These are phyloP conservation scores for Aureobasidium sp. DNA, from an alignment of 2,329 filamentous ascomycete genomes.

Conservation along the genomic window DNA sequence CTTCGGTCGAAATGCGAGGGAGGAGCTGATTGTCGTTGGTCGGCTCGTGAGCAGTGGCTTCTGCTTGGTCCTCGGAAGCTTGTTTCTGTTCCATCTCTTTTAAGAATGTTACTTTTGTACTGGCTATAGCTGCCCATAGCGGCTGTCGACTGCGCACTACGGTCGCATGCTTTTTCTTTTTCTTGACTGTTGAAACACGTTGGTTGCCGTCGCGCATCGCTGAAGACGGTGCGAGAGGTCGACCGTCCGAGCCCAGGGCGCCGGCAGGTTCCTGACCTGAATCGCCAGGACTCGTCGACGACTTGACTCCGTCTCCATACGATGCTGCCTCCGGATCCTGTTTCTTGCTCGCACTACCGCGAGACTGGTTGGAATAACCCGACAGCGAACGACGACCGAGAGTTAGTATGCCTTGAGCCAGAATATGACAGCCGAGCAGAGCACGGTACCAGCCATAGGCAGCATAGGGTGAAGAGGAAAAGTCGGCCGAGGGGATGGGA, in stretches of 20 bases:
- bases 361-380: conserved; percentile 5
- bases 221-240: conserved; percentile 45
- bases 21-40: conserved; percentile 2
- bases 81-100: conserved; percentile 72
- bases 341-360: conserved; percentile 9
- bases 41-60: conserved; percentile 53
- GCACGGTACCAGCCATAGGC: conserved; percentile 62
- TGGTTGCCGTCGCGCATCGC: conserved; percentile 48
- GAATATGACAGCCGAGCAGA: conserved; percentile 65
- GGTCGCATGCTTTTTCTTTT: conserved; percentile 83
- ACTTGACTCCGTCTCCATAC: conserved; percentile 7
- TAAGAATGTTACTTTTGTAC: conserved; percentile 92
- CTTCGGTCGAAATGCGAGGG: conserved; percentile 33
- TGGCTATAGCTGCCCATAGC: conserved; percentile 88
- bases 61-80: conserved; percentile 63
- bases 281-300: conserved; percentile 25
- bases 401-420: conserved; percentile 65
- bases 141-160: conserved; percentile 86
- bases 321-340: conserved; percentile 55
- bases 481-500: conserved; percentile 19
- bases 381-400: conserved; percentile 48
- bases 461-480: conserved; percentile 30
- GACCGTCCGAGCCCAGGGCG: conserved; percentile 40
- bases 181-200: conserved; percentile 61
- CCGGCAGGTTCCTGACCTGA: conserved; percentile 39